A percentile compares a stretch with the other conserved stretches of the same genome.
Evolutionary conservation across 73 alveolate genomes (phyloP).

Genomic region (Breviolum minutum): DNA sequence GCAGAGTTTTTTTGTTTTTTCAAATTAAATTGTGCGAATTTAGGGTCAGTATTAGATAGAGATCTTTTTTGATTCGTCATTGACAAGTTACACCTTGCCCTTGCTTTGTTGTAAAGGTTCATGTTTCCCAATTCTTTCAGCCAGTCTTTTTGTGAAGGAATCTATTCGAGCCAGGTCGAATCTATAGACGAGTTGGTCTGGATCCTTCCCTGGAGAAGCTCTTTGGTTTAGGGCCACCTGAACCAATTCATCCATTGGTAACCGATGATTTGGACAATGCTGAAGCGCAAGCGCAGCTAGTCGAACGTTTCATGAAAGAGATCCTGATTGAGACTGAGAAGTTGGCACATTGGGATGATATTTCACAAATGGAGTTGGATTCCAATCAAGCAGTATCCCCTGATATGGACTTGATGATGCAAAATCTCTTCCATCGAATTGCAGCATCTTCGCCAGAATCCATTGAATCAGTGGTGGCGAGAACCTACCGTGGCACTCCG

Average conservation of each 20-base stretch:
- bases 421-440: neutral
- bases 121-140: no score
- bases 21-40: neutral
- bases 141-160: no score
- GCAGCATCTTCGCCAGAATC: neutral
- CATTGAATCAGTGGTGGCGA: neutral
- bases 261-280: slow-evolving; percentile 21
- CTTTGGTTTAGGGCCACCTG: slow-evolving; percentile 6
- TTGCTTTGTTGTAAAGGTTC: no score
- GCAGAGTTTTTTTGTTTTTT: neutral
- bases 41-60: no score
- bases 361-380: neutral
- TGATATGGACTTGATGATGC: neutral
- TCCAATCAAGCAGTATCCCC: neutral
- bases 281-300: neutral
- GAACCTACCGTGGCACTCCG: slow-evolving; percentile 31
- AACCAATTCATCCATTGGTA: neutral
- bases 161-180: neutral
- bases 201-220: neutral
- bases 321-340: neutral
- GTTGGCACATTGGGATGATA: neutral
- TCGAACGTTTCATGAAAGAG: slow-evolving; percentile 11
- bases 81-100: no score
- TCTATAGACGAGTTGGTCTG: neutral
- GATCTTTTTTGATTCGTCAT: no score